phyloP scores from a whole-genome alignment of 371 early-diverging fungal genomes.

The Syncephalastrum monosporum region DNA sequence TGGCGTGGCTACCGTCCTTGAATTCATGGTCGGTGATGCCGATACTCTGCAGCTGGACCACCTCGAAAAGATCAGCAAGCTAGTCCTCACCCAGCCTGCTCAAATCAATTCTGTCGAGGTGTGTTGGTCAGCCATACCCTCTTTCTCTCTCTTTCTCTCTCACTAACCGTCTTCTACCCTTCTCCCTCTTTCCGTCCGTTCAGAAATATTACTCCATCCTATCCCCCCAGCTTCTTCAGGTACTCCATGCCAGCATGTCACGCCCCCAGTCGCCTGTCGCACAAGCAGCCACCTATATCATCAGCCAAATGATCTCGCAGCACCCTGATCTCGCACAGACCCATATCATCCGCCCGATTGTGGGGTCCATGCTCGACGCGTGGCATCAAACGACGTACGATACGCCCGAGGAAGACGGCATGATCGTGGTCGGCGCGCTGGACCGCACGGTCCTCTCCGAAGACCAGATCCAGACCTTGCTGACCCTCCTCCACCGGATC shows the following conservation, averaged over 20 bases:
- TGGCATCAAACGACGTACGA: slow-evolving; percentile 18
- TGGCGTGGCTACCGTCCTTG: slow-evolving; percentile 62
- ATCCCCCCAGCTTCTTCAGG: slow-evolving; percentile 49
- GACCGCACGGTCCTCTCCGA: slow-evolving; percentile 46
- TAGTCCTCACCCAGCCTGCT: slow-evolving; percentile 66
- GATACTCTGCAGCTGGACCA: slow-evolving; percentile 53
- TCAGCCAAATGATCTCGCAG: slow-evolving; percentile 52
- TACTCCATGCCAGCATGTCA: slow-evolving; percentile 21
- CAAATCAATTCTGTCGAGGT: slow-evolving; percentile 61
- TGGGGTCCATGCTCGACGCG: slow-evolving; percentile 38
- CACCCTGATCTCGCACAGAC: slow-evolving; percentile 47
- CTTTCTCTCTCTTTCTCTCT: too few relatives aligned
- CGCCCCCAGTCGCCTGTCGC: slow-evolving; percentile 20
- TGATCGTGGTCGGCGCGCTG: slow-evolving; percentile 7
- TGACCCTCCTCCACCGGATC: slow-evolving; percentile 50
- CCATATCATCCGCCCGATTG: slow-evolving; percentile 51
- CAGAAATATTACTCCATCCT: slow-evolving; percentile 55
- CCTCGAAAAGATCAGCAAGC: slow-evolving; percentile 59
- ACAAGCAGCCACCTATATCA: slow-evolving; percentile 57
- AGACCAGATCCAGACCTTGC: slow-evolving; percentile 33
- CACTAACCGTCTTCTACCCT: too few relatives aligned
- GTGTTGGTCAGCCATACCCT: too few relatives aligned
- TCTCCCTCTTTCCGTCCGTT: too few relatives aligned
- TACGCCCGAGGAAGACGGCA: slow-evolving; percentile 6
- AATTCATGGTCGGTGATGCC: slow-evolving; percentile 60